Percentiles rank a stretch among this genome's conserved stretches.
Conservation (phyloP, 768 basidiomycete genomes). For the Filobasidium wieringae region DNA sequence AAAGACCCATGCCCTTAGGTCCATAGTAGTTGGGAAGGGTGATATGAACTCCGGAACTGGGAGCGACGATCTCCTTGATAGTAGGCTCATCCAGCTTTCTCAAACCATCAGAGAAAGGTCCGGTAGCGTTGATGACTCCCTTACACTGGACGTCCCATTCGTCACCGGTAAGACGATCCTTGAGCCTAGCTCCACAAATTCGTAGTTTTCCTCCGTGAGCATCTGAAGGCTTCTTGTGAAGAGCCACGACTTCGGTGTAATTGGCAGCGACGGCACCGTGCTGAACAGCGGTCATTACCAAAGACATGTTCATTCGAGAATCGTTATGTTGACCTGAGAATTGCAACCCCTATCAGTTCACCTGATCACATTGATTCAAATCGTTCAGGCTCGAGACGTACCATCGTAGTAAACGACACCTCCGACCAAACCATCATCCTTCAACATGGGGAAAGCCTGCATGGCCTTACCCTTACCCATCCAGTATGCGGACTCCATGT, state of each 20-base stretch:
- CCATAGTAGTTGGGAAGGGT: conserved; percentile 96
- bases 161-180: conserved; percentile 70
- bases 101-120: conserved; percentile 79
- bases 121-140: conserved; percentile 94
- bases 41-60: conserved; percentile 88
- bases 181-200: conserved; percentile 61
- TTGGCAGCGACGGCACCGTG: conserved; percentile 78
- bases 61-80: conserved; percentile 68
- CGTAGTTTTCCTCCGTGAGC: conserved; percentile 45
- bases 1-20: conserved; percentile 77
- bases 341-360: not conserved
- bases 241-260: conserved; percentile 69
- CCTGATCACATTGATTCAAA: not conserved
- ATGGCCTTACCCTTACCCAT: conserved; percentile 90
- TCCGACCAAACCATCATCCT: conserved; percentile 78
- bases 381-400: conserved; percentile 34
- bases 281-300: conserved; percentile 88
- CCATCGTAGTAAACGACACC: conserved; percentile 97
- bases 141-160: conserved; percentile 73
- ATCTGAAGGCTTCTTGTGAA: conserved; percentile 50
- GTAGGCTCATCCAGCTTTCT: conserved; percentile 57
- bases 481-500: conserved; percentile 89
- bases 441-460: conserved; percentile 93
- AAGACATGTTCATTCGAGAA: conserved; percentile 91
- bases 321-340: conserved; percentile 87